Evolutionary conservation across 2,329 filamentous ascomycete species (phyloP).

Genomic region (Beauveria brongniartii): DNA sequence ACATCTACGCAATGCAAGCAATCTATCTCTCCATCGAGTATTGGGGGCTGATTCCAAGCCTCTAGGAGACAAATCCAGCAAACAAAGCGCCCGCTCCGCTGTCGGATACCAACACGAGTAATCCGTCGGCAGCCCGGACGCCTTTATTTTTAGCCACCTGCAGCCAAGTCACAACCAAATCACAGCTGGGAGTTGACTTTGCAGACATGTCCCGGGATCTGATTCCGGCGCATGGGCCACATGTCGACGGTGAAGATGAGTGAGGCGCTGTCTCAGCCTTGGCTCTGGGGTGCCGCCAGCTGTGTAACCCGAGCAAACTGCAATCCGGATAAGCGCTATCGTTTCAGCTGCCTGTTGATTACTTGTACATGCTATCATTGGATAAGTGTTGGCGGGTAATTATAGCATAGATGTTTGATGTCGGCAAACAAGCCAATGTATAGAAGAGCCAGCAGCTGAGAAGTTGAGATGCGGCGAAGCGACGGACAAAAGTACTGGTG

Average conservation of each 20-base stretch:
- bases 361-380: too few relatives aligned
- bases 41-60: too few relatives aligned
- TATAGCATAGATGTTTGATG: too few relatives aligned
- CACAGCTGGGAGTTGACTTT: background rate
- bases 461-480: too few relatives aligned
- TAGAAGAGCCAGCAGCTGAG: too few relatives aligned
- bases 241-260: too few relatives aligned
- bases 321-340: too few relatives aligned
- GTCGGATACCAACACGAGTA: background rate
- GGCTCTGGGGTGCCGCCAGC: background rate
- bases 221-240: background rate
- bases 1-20: too few relatives aligned
- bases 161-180: background rate
- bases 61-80: background rate
- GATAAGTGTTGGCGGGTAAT: too few relatives aligned
- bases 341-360: background rate
- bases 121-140: background rate
- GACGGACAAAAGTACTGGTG: too few relatives aligned
- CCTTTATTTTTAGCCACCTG: background rate
- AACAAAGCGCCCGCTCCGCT: background rate
- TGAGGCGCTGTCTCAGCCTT: background rate
- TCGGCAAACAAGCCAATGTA: too few relatives aligned
- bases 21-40: too few relatives aligned
- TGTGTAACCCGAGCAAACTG: background rate
- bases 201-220: background rate